Conservation (phyloP, 1,284 basidiomycete species). For the Sanghuangporus baumii region DNA sequence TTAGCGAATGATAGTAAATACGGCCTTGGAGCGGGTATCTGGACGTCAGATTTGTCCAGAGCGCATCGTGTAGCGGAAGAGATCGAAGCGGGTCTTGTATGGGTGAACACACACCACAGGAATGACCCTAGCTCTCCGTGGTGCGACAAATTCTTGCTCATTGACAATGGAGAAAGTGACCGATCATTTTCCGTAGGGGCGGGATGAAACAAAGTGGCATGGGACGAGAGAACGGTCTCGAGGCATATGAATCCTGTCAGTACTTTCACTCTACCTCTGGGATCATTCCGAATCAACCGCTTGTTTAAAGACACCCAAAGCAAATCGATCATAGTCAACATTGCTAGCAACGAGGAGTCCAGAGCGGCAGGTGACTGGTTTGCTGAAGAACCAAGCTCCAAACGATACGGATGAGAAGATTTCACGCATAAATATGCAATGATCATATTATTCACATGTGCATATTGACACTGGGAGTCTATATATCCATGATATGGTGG, state of each 20-base stretch:
- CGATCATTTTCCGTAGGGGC: slow-evolving; percentile 45
- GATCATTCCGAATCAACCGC: neutral
- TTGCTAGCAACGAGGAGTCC: slow-evolving; percentile 52
- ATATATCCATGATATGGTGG: too few species aligned
- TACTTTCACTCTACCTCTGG: slow-evolving; percentile 13
- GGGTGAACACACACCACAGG: slow-evolving; percentile 83
- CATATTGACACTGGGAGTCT: too few species aligned
- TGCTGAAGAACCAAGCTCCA: slow-evolving; percentile 43
- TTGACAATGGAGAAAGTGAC: neutral
- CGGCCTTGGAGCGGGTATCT: slow-evolving; percentile 75
- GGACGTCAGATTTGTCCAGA: slow-evolving; percentile 67
- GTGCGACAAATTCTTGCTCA: slow-evolving; percentile 34
- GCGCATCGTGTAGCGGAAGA: slow-evolving; percentile 64
- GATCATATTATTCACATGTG: neutral
- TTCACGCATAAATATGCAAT: neutral
- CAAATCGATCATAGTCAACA: slow-evolving; percentile 73
- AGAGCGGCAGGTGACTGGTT: slow-evolving; percentile 72
- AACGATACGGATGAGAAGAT: slow-evolving; percentile 18
- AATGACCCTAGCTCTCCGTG: slow-evolving; percentile 86
- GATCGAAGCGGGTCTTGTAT: slow-evolving; percentile 71
- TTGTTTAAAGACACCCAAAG: slow-evolving; percentile 62
- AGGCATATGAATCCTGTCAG: slow-evolving; percentile 73
- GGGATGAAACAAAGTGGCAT: slow-evolving; percentile 83
- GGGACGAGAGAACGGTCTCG: slow-evolving; percentile 75
- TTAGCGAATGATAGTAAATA: slow-evolving; percentile 75